A percentile compares a stretch with the other conserved stretches of the same genome.
Evolutionary conservation across 352 stramenopile species (phyloP).

Genomic region (Globisporangium megalacanthum): DNA sequence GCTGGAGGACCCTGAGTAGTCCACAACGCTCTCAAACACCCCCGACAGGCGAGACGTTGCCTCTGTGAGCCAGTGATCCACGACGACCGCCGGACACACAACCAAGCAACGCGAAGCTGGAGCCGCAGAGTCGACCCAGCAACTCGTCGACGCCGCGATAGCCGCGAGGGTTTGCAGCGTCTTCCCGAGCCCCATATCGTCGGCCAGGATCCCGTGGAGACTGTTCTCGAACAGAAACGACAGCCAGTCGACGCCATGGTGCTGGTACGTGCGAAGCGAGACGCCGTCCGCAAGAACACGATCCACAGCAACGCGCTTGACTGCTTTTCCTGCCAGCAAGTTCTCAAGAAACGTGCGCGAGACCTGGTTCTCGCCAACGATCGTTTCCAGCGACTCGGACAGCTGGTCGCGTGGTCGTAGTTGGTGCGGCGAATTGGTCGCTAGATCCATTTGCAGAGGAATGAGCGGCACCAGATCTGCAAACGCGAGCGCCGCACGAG

Average conservation of each 20-base stretch:
- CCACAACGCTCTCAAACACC: slow-evolving; percentile 57
- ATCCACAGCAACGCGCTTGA: slow-evolving; percentile 31
- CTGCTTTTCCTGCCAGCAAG: slow-evolving; percentile 51
- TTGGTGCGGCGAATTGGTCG: not conserved
- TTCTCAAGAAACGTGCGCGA: slow-evolving; percentile 66
- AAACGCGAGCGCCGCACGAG: slow-evolving; percentile 55
- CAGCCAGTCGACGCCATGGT: slow-evolving; percentile 76
- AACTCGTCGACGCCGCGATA: slow-evolving; percentile 50
- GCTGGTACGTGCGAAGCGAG: slow-evolving; percentile 62
- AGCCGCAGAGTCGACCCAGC: slow-evolving; percentile 13
- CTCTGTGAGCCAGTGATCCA: slow-evolving; percentile 94
- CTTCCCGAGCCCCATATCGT: slow-evolving; percentile 93
- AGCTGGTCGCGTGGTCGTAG: slow-evolving; percentile 9
- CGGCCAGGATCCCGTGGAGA: slow-evolving; percentile 75
- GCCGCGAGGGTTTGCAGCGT: slow-evolving; percentile 93
- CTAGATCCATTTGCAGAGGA: slow-evolving; percentile 70
- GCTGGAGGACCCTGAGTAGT: slow-evolving; percentile 64
- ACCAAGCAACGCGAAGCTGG: slow-evolving; percentile 51
- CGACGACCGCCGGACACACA: slow-evolving; percentile 93
- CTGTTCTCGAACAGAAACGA: slow-evolving; percentile 62
- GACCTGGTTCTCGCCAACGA: slow-evolving; percentile 42
- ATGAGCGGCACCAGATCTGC: slow-evolving; percentile 63
- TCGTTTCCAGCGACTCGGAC: slow-evolving; percentile 6
- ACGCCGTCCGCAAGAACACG: slow-evolving; percentile 24
- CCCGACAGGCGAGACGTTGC: slow-evolving; percentile 76